Evolutionary conservation across 73 alveolate genomes (phyloP).

Genomic region (Blepharisma stoltei): DNA sequence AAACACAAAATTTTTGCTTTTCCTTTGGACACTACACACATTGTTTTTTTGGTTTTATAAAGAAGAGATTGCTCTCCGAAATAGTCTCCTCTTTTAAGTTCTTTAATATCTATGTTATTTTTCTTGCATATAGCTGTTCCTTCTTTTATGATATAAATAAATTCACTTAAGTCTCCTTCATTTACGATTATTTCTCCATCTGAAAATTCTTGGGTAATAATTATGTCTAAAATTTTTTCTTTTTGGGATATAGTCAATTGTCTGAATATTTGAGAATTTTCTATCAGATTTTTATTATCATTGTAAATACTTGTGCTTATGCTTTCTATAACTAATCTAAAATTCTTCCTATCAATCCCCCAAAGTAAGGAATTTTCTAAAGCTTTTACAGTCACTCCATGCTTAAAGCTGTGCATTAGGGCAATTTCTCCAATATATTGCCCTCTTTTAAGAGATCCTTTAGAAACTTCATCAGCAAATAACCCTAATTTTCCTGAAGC

Average conservation of each 20-base stretch:
- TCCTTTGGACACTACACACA: not conserved
- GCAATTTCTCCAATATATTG: slow-evolving; percentile 20
- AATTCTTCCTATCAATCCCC: slow-evolving; percentile 6
- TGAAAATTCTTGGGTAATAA: not conserved
- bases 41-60: slow-evolving; percentile 35
- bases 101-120: not conserved
- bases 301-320: not conserved
- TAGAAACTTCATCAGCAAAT: not conserved
- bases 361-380: slow-evolving; percentile 9
- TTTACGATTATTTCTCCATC: slow-evolving; percentile 4
- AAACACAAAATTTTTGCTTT: not conserved
- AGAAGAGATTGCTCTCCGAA: slow-evolving; percentile 56
- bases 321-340: not conserved
- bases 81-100: slow-evolving; percentile 34
- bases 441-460: not conserved
- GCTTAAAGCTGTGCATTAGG: not conserved
- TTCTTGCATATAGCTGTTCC: not conserved
- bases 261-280: not conserved
- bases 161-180: slow-evolving; percentile 18
- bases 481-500: slow-evolving; percentile 16
- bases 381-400: not conserved
- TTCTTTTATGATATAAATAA: slow-evolving; percentile 2
- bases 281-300: not conserved
- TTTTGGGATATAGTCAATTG: not conserved
- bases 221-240: not conserved